Base-by-base conservation (phyloP, 2,329 filamentous ascomycete genomes). In the Emergomyces orientalis region DNA sequence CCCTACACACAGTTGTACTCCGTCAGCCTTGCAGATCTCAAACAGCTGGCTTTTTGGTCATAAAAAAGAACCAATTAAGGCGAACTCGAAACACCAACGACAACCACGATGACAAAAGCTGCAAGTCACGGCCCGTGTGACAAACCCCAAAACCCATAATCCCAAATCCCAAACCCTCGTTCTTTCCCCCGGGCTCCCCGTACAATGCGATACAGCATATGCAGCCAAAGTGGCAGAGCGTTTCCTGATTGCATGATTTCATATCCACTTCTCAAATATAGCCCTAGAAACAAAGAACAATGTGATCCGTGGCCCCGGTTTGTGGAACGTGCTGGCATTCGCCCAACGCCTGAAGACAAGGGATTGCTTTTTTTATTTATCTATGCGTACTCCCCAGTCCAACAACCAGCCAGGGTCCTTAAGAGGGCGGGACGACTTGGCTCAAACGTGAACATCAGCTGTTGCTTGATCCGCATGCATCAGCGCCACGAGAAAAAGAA, bases 11-110 rank as follows among this genome's bases (percentile, higher is more conserved):
- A 68, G 45, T 66, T 77, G 30, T 67, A 65, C 11, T 70, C 69
- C 3, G 64, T 76, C 6, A 65, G 67, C 7, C 61, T 76, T 60
- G 71, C 69, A n/a, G 73, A 76, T 41, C n/a, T 77, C 59, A 74
- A 71, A 62, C 63, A 69, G 58, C 65, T 74, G 67, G 62, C 65
- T 6, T 76, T 76, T 51, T 77, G 72, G 74, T 62, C 41, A 47
- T 30, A 60, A 39, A 30, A 7, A 51, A 19, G 6, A 1, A 9
- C 14, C 17, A 30, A 19, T n/a, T 6, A 45, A 45, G 13, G 34
- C 34, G 9, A 37, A 11, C 34, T 2, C 32, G 32, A 39, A 39
- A 56, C n/a, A 17, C 3, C 4, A 11, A 51, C 9, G 4, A 52
- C 13, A 7, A 39, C 37, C 14, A 58, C 22, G 22, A 13, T 9